Base-by-base conservation (phyloP, 2,329 filamentous ascomycete genomes). In the Fusarium protoensiforme region DNA sequence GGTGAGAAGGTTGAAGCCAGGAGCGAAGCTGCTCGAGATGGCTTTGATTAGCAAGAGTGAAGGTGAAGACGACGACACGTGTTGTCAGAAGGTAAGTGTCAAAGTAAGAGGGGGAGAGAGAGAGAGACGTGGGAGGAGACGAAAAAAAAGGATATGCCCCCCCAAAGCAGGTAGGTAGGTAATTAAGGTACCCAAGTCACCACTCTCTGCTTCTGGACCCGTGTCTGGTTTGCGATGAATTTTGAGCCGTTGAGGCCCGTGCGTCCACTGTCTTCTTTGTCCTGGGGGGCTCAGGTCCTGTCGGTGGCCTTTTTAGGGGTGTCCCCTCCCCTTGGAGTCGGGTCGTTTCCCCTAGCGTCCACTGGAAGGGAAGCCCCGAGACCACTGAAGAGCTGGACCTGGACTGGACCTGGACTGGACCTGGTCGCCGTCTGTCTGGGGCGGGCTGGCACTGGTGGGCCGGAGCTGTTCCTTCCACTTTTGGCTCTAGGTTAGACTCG, bases 161-260 rank as follows among this genome's bases (percentile, higher is more conserved):
- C 51, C 62, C 59, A 62, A 66, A 61, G 61, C 65, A 46, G 41
- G 66, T 61, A 66, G 60, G 61, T 67, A 46, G 41, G 66, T 61
- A 67, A 58, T 56, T 67, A 63, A 74, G 71, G 51, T 68, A 73
- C 65, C 61, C 69, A 66, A 64, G 64, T 74, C 69, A 78, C 73
- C 67, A 78, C 76, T 69, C 76, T 76, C 75, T 71, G 53, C 64
- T 67, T 73, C 72, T 74, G 69, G 76, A 76, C 75, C 73, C 75
- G 72, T 77, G 76, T 76, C 72, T 78, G 65, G 51, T 70, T 77
- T 77, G 73, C 75, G 68, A 29, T 46, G 24, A 29, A 72, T 72
- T 72, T 71, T 73, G 73, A 75, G 62, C 75, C 48, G 68, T 72
- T 77, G 62, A 67, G 72, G 73, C 65, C 76, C 75, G 76, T 78